Percentiles rank a stretch among this genome's conserved stretches.
Evolutionary conservation across 2,329 filamentous ascomycete genomes (phyloP).

Genomic region (Cytospora schulzeri): DNA sequence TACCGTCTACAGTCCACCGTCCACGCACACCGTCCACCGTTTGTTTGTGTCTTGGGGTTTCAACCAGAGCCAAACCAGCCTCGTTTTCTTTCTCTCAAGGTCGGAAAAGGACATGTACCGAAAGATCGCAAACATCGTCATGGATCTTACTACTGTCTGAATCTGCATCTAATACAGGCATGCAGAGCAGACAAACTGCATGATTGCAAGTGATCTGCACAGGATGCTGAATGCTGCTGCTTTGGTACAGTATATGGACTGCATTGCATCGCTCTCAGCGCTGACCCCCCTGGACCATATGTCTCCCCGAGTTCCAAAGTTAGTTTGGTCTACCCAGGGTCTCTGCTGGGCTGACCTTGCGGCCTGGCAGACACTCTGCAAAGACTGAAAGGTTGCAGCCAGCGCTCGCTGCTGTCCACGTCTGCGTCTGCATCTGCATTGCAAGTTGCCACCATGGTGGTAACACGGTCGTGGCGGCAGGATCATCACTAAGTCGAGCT

Average conservation of each 20-base stretch:
- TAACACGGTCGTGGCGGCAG: conserved; percentile 14
- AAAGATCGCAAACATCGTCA: not conserved
- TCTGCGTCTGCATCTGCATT: conserved; percentile 19
- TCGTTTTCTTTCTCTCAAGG: not conserved
- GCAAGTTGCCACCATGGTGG: conserved; percentile 13
- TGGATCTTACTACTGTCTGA: not conserved
- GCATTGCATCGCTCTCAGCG: too few relatives aligned
- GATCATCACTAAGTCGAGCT: not conserved
- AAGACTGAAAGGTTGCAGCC: conserved; percentile 5
- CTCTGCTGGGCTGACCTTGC: conserved; percentile 1
- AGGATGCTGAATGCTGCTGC: too few relatives aligned
- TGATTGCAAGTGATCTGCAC: too few relatives aligned
- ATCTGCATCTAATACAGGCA: not conserved
- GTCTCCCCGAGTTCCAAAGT: not conserved
- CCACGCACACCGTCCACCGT: not conserved
- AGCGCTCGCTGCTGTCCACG: conserved; percentile 18
- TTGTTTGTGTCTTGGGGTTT: too few relatives aligned
- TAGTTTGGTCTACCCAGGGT: conserved; percentile 6
- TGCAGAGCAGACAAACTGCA: conserved; percentile 18
- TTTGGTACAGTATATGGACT: too few relatives aligned
- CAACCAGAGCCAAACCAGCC: not conserved
- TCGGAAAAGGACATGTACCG: not conserved
- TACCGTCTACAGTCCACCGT: not conserved
- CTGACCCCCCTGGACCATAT: conserved; percentile 12
- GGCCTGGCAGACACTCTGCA: not conserved